Evolutionary conservation across 1,139 yeast genomes (phyloP), one percentile per base, ranked within the genome.

Genomic region (Meyerozyma sp.): DNA sequence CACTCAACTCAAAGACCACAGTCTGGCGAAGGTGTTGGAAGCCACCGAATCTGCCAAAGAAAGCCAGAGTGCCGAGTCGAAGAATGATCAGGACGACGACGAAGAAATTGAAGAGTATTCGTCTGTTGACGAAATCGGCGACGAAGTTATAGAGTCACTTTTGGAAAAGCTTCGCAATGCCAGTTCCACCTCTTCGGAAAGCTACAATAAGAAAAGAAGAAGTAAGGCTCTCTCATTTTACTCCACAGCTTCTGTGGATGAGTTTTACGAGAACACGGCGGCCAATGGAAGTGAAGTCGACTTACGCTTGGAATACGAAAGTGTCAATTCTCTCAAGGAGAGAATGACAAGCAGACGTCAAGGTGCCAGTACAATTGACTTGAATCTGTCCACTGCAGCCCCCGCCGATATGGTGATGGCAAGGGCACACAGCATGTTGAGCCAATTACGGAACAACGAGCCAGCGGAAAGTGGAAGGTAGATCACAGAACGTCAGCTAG

Each of bases 381-480:
- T 40, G 26, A 20, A 43, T 13, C 52, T n/a, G 13, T 10, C 29
- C 29, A n/a, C 29, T 11, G 13, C 29, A 52, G 27, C 49, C 25
- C 59, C 51, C 46, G 49, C 58, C 20, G 34, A 62, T 51, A 59
- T 58, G 45, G 55, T 57, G 2, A 57, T 69, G 61, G 54, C 64
- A 34, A 49, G 78, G 43, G 75, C 77, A 1, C 75, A 70, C 45
- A 65, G 66, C 0, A 71, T 73, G 77, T 61, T 73, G 45, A 62
- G 59, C 42, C 67, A 68, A 42, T 55, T 73, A 25, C 49, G 77
- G 35, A 52, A 42, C 35, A 32, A 35, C 3, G 37, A 34, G 21
- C 35, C 35, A 16, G 10, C 35, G 18, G 21, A 32, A 13, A 16
- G n/a, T 14, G 8, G 21, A 32, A 13, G 16, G 2, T 16, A 16